Conservation (phyloP, 108 stramenopile species). For the Fistulifera solaris region DNA sequence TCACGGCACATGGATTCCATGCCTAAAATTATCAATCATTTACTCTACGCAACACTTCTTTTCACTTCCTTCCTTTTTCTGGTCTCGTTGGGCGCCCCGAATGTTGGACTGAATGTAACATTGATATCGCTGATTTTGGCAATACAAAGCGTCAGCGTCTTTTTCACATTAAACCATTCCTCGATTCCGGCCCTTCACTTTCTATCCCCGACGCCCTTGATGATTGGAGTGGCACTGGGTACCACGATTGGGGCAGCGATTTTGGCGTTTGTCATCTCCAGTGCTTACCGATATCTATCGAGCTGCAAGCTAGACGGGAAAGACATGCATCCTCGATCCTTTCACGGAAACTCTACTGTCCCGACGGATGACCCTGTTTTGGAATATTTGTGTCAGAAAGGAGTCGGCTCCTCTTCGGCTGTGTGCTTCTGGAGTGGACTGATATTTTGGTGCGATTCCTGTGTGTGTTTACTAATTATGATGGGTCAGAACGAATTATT, state of each 20-base stretch:
- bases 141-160: slow-evolving; percentile 11
- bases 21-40: slow-evolving; percentile 25
- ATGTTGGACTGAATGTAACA: slow-evolving; percentile 6
- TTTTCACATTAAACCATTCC: slow-evolving; percentile 11
- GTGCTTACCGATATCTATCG: slow-evolving; percentile 6
- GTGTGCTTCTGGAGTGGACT: slow-evolving; percentile 35
- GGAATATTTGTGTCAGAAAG: slow-evolving; percentile 13
- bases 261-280: slow-evolving; percentile 14
- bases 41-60: slow-evolving; percentile 15
- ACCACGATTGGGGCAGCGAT: slow-evolving; percentile 25
- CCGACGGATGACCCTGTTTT: slow-evolving; percentile 5
- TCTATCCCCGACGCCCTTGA: slow-evolving; percentile 32
- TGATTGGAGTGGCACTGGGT: slow-evolving; percentile 29
- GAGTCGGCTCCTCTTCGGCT: slow-evolving; percentile 4
- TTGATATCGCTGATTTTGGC: slow-evolving; percentile 15
- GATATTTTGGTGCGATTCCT: slow-evolving; percentile 27
- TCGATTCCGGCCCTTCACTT: slow-evolving; percentile 5
- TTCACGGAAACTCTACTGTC: not conserved
- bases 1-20: slow-evolving; percentile 21
- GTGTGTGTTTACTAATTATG: slow-evolving; percentile 13
- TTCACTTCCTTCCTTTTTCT: slow-evolving; percentile 30
- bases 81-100: slow-evolving; percentile 3
- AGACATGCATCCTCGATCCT: not conserved
- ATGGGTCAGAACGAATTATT: slow-evolving; percentile 14
- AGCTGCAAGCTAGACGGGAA: slow-evolving; percentile 4